Percentiles rank a stretch among this genome's conserved stretches.
Conservation (phyloP, 352 stramenopile species). For the Globisporangium iwayamae region DNA sequence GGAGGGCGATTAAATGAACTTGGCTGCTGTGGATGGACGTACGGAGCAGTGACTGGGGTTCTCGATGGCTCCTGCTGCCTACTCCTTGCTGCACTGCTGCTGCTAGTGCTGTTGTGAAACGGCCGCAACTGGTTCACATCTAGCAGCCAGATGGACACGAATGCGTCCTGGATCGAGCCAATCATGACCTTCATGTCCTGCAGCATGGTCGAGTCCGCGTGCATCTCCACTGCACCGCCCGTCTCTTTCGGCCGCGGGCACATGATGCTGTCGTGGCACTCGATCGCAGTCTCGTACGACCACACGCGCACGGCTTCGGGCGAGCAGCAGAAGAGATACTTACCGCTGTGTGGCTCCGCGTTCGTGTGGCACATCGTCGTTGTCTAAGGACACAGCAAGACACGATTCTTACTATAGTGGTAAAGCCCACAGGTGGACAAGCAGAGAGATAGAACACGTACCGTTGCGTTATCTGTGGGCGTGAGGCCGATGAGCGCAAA, state of each 20-base stretch:
- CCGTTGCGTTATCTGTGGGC: conserved; percentile 66
- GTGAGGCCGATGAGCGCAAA: conserved; percentile 80
- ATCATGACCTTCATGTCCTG: conserved; percentile 85
- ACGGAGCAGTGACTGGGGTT: conserved; percentile 19
- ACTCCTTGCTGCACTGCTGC: conserved; percentile 7
- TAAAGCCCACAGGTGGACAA: background rate
- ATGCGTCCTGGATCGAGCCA: conserved; percentile 75
- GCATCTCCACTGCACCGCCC: conserved; percentile 40
- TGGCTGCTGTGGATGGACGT: conserved; percentile 2
- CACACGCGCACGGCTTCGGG: conserved; percentile 75
- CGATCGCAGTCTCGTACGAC: conserved; percentile 81
- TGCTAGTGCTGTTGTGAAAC: conserved; percentile 35
- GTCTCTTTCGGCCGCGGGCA: conserved; percentile 54
- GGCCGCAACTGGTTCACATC: conserved; percentile 70
- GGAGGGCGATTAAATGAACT: background rate
- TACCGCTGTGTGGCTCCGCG: conserved; percentile 69
- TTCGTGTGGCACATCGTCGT: conserved; percentile 80
- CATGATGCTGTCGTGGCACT: conserved; percentile 77
- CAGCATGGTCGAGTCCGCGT: conserved; percentile 72
- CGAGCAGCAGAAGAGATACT: conserved; percentile 77
- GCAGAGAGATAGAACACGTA: conserved; percentile 20
- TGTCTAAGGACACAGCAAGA: conserved; percentile 31
- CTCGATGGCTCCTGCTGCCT: conserved; percentile 11
- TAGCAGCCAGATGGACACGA: conserved; percentile 77
- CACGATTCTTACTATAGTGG: background rate